phyloP scores from a whole-genome alignment of 1,284 basidiomycete species.

The Cutaneotrichosporon arboriforme region DNA sequence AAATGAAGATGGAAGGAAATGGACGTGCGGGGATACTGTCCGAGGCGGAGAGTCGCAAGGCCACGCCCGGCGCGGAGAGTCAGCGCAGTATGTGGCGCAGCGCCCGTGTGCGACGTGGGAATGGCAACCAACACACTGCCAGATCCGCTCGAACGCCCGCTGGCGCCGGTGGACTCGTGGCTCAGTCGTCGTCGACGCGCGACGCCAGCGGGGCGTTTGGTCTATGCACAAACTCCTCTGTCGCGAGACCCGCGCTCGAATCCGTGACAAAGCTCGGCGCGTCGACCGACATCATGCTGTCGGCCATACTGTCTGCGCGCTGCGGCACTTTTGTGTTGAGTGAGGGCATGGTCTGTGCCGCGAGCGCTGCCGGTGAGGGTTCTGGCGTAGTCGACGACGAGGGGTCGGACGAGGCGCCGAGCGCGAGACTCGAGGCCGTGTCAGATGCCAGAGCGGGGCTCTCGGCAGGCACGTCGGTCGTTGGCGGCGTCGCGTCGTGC shows the following conservation, averaged over 20 bases:
- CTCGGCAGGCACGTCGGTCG: neutral
- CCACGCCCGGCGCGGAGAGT: no score
- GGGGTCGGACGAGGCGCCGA: neutral
- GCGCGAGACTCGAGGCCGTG: neutral
- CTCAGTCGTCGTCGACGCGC: constrained; percentile 4
- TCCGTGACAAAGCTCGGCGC: constrained; percentile 3
- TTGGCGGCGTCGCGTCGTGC: neutral
- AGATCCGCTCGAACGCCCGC: no score
- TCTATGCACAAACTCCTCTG: neutral
- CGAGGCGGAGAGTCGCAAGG: no score
- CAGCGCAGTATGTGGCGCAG: no score
- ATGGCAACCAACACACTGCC: no score
- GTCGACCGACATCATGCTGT: neutral
- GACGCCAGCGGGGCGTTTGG: constrained; percentile 5
- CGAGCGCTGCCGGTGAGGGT: neutral
- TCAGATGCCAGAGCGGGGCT: neutral
- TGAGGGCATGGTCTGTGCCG: neutral
- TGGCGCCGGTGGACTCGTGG: no score
- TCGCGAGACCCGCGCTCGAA: neutral
- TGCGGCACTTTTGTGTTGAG: neutral
- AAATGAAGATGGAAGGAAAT: neutral
- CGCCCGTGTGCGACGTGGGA: no score
- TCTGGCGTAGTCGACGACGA: neutral
- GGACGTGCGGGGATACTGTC: neutral
- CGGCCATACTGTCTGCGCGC: neutral